Evolutionary conservation across 2,329 filamentous ascomycete species (phyloP).

Genomic region (Trichoderma pleuroti): DNA sequence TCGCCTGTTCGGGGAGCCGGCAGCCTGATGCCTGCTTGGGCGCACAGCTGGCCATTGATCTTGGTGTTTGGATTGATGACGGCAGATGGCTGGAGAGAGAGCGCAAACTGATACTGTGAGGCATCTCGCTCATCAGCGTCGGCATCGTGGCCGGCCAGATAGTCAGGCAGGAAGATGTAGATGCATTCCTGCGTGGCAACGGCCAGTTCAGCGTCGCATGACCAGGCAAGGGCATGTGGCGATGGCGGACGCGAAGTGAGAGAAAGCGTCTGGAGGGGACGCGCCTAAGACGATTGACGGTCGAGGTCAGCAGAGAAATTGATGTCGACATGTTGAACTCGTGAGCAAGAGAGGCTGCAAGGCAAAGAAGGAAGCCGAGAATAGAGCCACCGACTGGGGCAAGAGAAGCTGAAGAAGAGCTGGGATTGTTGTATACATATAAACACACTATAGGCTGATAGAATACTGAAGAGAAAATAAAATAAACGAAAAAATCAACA

Average conservation of each 20-base stretch:
- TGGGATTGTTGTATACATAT: neutral
- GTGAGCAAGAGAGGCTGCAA: neutral
- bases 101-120: conserved; percentile 33
- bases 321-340: neutral
- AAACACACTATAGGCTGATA: neutral
- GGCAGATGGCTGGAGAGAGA: conserved; percentile 33
- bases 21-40: conserved; percentile 35
- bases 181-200: conserved; percentile 55
- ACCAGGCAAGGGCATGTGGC: conserved; percentile 47
- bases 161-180: conserved; percentile 50
- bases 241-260: conserved; percentile 44
- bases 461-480: neutral
- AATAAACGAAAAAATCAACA: neutral
- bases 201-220: conserved; percentile 55
- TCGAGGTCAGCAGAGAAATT: neutral
- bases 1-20: conserved; percentile 27
- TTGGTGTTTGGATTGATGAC: conserved; percentile 38
- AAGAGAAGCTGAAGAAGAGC: neutral
- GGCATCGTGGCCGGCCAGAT: conserved; percentile 23
- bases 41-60: conserved; percentile 46
- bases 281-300: conserved; percentile 32
- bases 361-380: neutral
- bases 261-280: conserved; percentile 46
- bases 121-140: conserved; percentile 27
- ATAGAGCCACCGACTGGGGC: neutral